These are phyloP conservation scores for Pseudogymnoascus sp. DNA, from an alignment of 2,329 filamentous ascomycete genomes.

Conservation along the genomic window DNA sequence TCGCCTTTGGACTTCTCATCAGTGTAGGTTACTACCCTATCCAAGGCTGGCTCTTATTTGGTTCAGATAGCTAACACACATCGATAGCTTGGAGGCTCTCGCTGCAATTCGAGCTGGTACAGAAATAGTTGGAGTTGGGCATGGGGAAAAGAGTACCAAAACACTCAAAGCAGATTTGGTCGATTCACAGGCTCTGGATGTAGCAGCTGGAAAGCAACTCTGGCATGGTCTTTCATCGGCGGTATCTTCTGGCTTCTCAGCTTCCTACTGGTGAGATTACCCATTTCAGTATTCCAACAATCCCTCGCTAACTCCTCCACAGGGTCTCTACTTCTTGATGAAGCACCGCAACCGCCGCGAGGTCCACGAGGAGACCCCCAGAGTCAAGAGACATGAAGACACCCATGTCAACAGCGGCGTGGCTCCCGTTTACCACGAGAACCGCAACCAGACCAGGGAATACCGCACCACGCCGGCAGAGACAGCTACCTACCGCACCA, in stretches of 20 bases:
- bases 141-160: conserved; percentile 1
- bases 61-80: conserved; percentile 2
- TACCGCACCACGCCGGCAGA: neutral
- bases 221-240: conserved; percentile 8
- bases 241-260: conserved; percentile 11
- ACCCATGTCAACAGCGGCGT: neutral
- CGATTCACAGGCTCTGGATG: neutral
- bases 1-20: conserved; percentile 10
- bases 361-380: conserved; percentile 1
- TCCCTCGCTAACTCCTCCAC: neutral
- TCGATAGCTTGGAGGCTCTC: neutral
- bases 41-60: neutral
- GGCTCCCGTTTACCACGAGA: neutral
- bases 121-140: conserved; percentile 1
- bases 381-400: neutral
- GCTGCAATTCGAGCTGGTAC: conserved; percentile 11
- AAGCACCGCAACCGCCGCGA: neutral
- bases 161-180: too few species aligned
- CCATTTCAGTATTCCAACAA: neutral
- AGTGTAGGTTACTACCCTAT: conserved; percentile 1
- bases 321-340: neutral
- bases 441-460: neutral
- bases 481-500: neutral
- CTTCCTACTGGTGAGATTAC: conserved; percentile 10
- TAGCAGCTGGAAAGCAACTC: neutral